Base-by-base conservation (phyloP, 305 asterid genomes). In the Fraxinus sp. region DNA sequence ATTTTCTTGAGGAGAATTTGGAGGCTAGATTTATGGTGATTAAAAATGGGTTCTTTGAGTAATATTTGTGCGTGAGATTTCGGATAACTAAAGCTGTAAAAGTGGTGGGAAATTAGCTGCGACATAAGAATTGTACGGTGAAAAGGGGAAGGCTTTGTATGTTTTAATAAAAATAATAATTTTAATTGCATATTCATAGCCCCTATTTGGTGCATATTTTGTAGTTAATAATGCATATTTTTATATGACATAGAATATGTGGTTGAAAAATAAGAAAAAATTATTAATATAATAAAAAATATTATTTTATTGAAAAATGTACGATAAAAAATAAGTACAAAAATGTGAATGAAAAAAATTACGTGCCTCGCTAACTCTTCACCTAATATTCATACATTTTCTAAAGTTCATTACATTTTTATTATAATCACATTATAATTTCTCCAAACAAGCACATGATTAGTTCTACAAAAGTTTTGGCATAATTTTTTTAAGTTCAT, bases 1-100 rank as follows among this genome's bases (percentile, higher is more conserved):
- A 52, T 46, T 46, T 73, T 79, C 71, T 82, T 52, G 86, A 79
- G 39, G n/a, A 77, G 32, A 68, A 74, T 30, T 75, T 28, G 26
- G 36, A 24, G 66, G 66, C 3, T 55, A 55, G 66, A 55, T 55
- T 55, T 55, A 6, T 55, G 66, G 26, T 55, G 66, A n/a, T n/a
- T 55, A 52, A n/a, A 5, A 16, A 16, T n/a, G 66, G 66, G 24
- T 55, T 5, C 66, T 5, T 55, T n/a, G 26, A 55, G 10, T 55
- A 55, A 55, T 55, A 55, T n/a, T 55, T 55, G 66, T n/a, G 24
- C 10, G 24, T 0, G 5, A 52, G 24, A 55, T 55, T 55, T 16
- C 64, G 8, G n/a, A 55, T 55, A 4, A 55, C 8, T 55, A 16
- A 7, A 52, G 64, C 24, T 1, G 64, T 52, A 52, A 16, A 52